Conservation (phyloP, 192 early-diverging fungal species). For the Entophlyctis helioformis region DNA sequence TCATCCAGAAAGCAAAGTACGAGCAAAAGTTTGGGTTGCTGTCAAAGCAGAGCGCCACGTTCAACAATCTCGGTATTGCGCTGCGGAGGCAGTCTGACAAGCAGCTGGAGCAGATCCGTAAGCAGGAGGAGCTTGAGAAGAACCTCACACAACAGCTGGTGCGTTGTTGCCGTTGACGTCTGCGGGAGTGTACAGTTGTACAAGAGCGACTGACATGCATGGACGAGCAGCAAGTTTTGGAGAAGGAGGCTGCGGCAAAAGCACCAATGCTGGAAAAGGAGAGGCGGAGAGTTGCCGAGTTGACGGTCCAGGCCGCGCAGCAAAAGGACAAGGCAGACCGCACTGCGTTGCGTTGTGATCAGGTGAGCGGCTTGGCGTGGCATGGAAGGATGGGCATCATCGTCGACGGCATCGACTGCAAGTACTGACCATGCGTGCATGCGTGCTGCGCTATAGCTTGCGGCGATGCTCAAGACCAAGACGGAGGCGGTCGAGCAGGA, state of each 20-base stretch:
- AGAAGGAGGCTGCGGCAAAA: slow-evolving; percentile 50
- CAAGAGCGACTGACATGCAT: neutral
- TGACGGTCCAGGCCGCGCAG: slow-evolving; percentile 51
- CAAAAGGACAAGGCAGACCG: slow-evolving; percentile 37
- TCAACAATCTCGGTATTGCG: slow-evolving; percentile 49
- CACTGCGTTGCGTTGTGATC: too few species aligned
- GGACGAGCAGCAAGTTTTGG: slow-evolving; percentile 31
- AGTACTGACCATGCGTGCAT: too few species aligned
- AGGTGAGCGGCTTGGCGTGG: too few species aligned
- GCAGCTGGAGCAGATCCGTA: slow-evolving; percentile 73
- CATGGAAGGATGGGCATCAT: too few species aligned
- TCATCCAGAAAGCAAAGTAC: slow-evolving; percentile 56
- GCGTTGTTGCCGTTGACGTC: too few species aligned
- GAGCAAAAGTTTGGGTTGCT: slow-evolving; percentile 71
- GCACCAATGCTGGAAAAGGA: slow-evolving; percentile 33
- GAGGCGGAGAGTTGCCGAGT: slow-evolving; percentile 36
- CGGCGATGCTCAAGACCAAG: slow-evolving; percentile 45
- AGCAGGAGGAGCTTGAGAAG: slow-evolving; percentile 71
- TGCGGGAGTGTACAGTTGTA: too few species aligned
- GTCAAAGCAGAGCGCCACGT: slow-evolving; percentile 56
- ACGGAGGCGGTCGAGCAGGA: slow-evolving; percentile 44
- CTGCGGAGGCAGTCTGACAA: slow-evolving; percentile 66
- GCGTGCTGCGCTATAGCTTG: too few species aligned
- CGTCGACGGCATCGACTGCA: too few species aligned
- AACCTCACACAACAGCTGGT: slow-evolving; percentile 55